Conservation (phyloP, 2,329 filamentous ascomycete species). For the Zasmidium citrigriseum region DNA sequence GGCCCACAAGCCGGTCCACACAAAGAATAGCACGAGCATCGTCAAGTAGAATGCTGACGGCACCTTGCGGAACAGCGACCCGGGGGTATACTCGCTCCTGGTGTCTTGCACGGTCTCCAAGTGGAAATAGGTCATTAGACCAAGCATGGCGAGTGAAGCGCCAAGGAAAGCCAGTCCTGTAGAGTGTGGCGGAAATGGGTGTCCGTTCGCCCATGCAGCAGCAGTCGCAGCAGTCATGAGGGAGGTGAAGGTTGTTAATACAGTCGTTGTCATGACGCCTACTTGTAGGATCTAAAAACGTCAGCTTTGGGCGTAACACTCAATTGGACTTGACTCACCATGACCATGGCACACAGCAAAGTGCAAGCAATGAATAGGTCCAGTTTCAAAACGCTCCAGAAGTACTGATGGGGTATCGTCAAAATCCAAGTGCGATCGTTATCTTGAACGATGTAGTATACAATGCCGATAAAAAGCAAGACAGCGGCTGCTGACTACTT, state of each 20-base stretch:
- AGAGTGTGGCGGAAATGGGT: slow-evolving; percentile 32
- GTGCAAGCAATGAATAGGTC: slow-evolving; percentile 30
- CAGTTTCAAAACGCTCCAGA: slow-evolving; percentile 37
- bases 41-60: slow-evolving; percentile 38
- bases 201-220: slow-evolving; percentile 36
- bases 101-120: slow-evolving; percentile 19
- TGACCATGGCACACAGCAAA: slow-evolving; percentile 28
- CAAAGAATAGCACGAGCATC: slow-evolving; percentile 44
- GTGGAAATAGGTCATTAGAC: slow-evolving; percentile 34
- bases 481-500: slow-evolving; percentile 36
- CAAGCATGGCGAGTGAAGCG: slow-evolving; percentile 27
- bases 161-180: slow-evolving; percentile 26
- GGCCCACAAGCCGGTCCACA: slow-evolving; percentile 44
- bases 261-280: slow-evolving; percentile 41
- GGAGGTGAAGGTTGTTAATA: slow-evolving; percentile 41
- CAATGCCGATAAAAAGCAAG: slow-evolving; percentile 37
- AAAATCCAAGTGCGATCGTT: slow-evolving; percentile 43
- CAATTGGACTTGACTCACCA: slow-evolving; percentile 25
- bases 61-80: slow-evolving; percentile 17
- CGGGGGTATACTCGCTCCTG: not conserved
- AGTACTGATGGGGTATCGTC: slow-evolving; percentile 38
- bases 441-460: slow-evolving; percentile 39
- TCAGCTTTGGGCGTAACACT: slow-evolving; percentile 1
- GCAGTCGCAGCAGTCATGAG: slow-evolving; percentile 35
- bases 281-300: slow-evolving; percentile 41